A percentile compares a stretch with the other conserved stretches of the same genome.
These are phyloP conservation scores for Fusarium neocosmosporiellum DNA, from an alignment of 2,329 filamentous ascomycete genomes.

Conservation along the genomic window DNA sequence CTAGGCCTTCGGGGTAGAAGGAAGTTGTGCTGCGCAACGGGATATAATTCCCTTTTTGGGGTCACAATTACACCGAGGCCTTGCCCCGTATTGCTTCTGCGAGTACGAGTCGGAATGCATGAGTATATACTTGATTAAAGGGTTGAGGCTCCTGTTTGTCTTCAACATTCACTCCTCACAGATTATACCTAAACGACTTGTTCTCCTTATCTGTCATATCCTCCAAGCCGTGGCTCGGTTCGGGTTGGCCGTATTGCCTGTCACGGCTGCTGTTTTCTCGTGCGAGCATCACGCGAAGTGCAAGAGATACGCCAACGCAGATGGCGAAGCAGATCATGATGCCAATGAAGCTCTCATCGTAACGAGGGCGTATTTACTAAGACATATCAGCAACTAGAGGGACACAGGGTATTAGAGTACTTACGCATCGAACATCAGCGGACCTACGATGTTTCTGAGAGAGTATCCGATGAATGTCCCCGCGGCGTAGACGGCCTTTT, in stretches of 20 bases:
- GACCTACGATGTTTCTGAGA: conserved; percentile 49
- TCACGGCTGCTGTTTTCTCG: conserved; percentile 47
- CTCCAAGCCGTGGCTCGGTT: conserved; percentile 51
- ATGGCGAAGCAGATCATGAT: conserved; percentile 48
- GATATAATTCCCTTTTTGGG: too few relatives aligned
- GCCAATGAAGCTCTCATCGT: conserved; percentile 46
- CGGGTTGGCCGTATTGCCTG: conserved; percentile 44
- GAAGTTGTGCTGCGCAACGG: not conserved
- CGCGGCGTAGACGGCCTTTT: conserved; percentile 45
- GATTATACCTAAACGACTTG: conserved; percentile 32
- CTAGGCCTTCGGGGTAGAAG: not conserved
- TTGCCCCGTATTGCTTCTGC: too few relatives aligned
- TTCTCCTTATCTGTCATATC: conserved; percentile 51
- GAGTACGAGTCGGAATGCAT: not conserved
- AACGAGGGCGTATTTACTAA: conserved; percentile 44
- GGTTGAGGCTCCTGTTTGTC: not conserved
- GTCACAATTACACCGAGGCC: too few relatives aligned
- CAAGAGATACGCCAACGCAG: conserved; percentile 45
- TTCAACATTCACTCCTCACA: not conserved
- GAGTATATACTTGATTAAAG: not conserved
- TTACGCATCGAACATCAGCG: conserved; percentile 48
- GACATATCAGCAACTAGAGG: not conserved
- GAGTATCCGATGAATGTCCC: conserved; percentile 49
- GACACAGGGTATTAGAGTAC: not conserved
- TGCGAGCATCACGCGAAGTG: conserved; percentile 42